Evolutionary conservation across 257 asterid genomes (phyloP).

Genomic region (Nicotiana knightiana): DNA sequence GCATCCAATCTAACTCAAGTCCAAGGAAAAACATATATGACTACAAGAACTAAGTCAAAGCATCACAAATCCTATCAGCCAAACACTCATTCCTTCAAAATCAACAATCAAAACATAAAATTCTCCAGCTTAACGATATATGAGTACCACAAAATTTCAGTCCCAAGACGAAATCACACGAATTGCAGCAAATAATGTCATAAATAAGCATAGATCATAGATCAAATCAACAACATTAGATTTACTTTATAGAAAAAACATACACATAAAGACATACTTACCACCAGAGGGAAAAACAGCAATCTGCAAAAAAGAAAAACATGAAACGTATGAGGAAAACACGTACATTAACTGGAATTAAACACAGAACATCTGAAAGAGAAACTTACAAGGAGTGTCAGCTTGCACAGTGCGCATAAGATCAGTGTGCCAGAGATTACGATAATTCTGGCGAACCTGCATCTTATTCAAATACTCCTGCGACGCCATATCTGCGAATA

Average conservation of each 20-base stretch:
- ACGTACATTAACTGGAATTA: neutral
- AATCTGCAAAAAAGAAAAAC: slow-evolving; percentile 51
- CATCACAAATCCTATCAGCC: neutral
- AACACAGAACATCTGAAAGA: neutral
- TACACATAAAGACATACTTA: slow-evolving; percentile 25
- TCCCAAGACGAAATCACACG: neutral
- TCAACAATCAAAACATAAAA: neutral
- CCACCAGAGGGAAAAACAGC: slow-evolving; percentile 94
- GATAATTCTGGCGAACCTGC: slow-evolving; percentile 84
- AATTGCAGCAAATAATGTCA: neutral
- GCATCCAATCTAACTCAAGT: neutral
- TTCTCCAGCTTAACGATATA: neutral
- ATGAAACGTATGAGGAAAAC: slow-evolving; percentile 10
- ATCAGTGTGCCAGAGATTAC: slow-evolving; percentile 98
- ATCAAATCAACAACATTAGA: slow-evolving; percentile 5
- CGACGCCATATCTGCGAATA: slow-evolving; percentile 41
- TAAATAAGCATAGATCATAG: neutral
- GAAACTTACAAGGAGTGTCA: slow-evolving; percentile 68
- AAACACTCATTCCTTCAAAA: neutral
- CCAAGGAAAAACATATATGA: neutral
- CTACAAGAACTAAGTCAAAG: neutral
- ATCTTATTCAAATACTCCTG: slow-evolving; percentile 72
- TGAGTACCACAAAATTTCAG: neutral
- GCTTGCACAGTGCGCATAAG: slow-evolving; percentile 67
- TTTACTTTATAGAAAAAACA: neutral